A percentile compares a stretch with the other conserved stretches of the same genome.
Conservation (phyloP, 1,139 yeast species). For the Debaryomycetaceae sp. region DNA sequence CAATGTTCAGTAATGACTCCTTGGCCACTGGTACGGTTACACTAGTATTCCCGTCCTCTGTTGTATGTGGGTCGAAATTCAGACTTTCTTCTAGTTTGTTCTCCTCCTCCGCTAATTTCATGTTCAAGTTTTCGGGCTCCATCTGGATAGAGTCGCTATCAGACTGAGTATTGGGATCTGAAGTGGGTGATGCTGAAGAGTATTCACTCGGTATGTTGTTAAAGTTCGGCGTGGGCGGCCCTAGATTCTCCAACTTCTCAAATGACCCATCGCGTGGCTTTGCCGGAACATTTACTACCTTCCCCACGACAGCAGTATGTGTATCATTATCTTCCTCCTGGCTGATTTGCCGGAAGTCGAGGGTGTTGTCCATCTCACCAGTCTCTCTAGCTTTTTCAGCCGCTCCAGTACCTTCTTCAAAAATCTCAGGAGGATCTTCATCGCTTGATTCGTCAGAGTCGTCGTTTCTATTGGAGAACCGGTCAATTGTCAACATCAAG, state of each 20-base stretch:
- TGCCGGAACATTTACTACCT: neutral
- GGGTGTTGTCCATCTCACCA: neutral
- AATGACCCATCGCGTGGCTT: neutral
- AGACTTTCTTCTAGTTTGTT: conserved; percentile 1
- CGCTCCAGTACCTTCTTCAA: conserved; percentile 1
- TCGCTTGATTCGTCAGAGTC: conserved; percentile 17
- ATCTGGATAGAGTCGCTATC: conserved; percentile 37
- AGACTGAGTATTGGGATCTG: conserved; percentile 32
- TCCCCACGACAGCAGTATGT: neutral
- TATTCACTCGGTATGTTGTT: conserved; percentile 7
- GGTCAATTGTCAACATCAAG: conserved; percentile 38
- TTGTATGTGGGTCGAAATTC: neutral
- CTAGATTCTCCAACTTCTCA: conserved; percentile 6
- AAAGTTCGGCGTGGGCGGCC: conserved; percentile 33
- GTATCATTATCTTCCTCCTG: neutral
- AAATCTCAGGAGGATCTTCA: conserved; percentile 3
- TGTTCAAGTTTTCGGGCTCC: conserved; percentile 29
- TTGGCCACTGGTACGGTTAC: neutral
- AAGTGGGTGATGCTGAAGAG: conserved; percentile 28
- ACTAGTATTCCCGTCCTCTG: neutral
- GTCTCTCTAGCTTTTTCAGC: neutral
- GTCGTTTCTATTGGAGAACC: conserved; percentile 9
- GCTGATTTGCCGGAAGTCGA: neutral
- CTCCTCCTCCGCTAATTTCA: conserved; percentile 6
- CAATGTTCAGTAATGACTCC: conserved; percentile 4